Conservation (phyloP, 2,329 filamentous ascomycete species). For the Aureobasidium sp. region DNA sequence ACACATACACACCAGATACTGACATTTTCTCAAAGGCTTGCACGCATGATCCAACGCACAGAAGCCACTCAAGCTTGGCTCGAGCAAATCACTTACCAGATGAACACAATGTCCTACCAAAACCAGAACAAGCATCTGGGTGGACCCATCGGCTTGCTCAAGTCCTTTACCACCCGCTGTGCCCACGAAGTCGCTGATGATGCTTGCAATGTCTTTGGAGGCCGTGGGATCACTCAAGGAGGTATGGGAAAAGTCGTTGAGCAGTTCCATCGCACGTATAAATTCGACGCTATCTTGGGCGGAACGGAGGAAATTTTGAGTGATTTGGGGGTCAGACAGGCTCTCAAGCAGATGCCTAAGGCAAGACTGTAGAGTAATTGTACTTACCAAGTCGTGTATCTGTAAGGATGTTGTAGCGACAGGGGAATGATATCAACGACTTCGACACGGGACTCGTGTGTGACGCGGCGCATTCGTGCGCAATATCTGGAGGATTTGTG, state of each 20-base stretch:
- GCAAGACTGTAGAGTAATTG: slow-evolving; percentile 65
- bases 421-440: too few species aligned
- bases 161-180: slow-evolving; percentile 66
- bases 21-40: slow-evolving; percentile 44
- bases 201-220: slow-evolving; percentile 78
- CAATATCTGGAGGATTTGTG: too few species aligned
- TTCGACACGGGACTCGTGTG: too few species aligned
- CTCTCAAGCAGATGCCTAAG: slow-evolving; percentile 77
- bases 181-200: slow-evolving; percentile 80
- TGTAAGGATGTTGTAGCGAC: too few species aligned
- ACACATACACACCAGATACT: background rate
- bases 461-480: too few species aligned
- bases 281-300: slow-evolving; percentile 59
- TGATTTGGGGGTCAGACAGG: slow-evolving; percentile 75
- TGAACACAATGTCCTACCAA: slow-evolving; percentile 75
- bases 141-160: slow-evolving; percentile 74
- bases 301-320: slow-evolving; percentile 76
- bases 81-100: slow-evolving; percentile 77
- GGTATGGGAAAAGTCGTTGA: slow-evolving; percentile 80
- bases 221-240: slow-evolving; percentile 67
- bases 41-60: slow-evolving; percentile 75
- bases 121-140: slow-evolving; percentile 67
- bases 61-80: slow-evolving; percentile 83
- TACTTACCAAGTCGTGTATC: too few species aligned
- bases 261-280: slow-evolving; percentile 77